Conservation (phyloP, 345 rosid genomes). For the Melaleuca quinquenervia region DNA sequence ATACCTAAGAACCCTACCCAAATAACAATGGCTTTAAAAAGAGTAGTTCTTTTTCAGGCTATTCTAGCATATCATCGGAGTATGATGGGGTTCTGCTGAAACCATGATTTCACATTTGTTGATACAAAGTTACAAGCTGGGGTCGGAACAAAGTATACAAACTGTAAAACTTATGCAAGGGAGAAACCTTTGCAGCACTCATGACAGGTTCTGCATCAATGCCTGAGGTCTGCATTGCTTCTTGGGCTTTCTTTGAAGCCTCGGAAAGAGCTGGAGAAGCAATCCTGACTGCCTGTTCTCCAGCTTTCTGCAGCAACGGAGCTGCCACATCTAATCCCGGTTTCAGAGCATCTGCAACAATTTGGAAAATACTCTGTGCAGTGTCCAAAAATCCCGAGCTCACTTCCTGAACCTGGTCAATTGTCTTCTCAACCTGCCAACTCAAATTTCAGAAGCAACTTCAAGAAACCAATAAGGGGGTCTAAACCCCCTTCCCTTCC, state of each 20-base stretch:
- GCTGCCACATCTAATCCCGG: constrained; percentile 65
- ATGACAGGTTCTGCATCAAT: constrained; percentile 62
- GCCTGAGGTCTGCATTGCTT: constrained; percentile 78
- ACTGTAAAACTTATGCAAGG: background rate
- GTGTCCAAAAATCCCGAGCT: constrained; percentile 54
- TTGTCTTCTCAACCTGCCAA: constrained; percentile 73
- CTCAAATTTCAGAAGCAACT: background rate
- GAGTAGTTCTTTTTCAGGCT: background rate
- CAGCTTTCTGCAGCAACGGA: constrained; percentile 66
- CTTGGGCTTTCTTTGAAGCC: constrained; percentile 81
- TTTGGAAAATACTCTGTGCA: constrained; percentile 47
- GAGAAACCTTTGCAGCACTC: constrained; percentile 66
- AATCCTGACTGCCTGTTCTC: constrained; percentile 63
- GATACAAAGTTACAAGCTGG: background rate
- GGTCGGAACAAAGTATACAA: background rate
- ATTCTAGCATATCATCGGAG: background rate
- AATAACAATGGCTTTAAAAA: background rate
- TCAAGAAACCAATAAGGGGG: background rate
- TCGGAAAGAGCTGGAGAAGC: constrained; percentile 88
- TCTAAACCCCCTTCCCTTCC: background rate
- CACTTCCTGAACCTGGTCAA: constrained; percentile 61
- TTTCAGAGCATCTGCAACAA: constrained; percentile 57
- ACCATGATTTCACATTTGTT: background rate
- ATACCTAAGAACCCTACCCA: background rate
- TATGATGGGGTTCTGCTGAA: background rate